Evolutionary conservation across 2,329 filamentous ascomycete genomes (phyloP).

Genomic region (Talaromyces sp.): DNA sequence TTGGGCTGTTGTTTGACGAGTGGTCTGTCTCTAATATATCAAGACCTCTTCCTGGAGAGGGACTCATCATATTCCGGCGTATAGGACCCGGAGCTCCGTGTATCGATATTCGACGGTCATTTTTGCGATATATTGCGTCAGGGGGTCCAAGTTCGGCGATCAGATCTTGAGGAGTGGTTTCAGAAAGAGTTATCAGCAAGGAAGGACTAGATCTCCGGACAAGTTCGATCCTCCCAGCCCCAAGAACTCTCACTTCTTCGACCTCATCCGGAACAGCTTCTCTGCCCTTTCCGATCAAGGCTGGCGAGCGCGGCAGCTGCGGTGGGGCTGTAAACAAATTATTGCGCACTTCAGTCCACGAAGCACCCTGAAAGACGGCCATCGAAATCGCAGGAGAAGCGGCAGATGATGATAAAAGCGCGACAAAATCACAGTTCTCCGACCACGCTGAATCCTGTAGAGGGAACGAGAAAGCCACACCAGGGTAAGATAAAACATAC

Average conservation of each 20-base stretch:
- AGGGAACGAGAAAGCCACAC: constrained; percentile 87
- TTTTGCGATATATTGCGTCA: constrained; percentile 88
- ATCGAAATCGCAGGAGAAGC: constrained; percentile 75
- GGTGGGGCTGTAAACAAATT: constrained; percentile 70
- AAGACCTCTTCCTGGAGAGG: constrained; percentile 29
- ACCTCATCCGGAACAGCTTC: constrained; percentile 85
- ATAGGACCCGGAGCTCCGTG: constrained; percentile 45
- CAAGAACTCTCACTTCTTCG: constrained; percentile 70
- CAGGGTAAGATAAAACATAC: constrained; percentile 91
- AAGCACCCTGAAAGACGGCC: constrained; percentile 84
- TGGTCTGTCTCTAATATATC: constrained; percentile 63
- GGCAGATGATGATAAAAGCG: constrained; percentile 71
- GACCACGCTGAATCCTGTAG: constrained; percentile 70
- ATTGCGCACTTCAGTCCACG: constrained; percentile 77
- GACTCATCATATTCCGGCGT: constrained; percentile 28
- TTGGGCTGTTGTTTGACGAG: constrained; percentile 65
- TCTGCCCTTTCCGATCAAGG: constrained; percentile 62
- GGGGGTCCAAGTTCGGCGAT: constrained; percentile 87
- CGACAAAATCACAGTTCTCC: constrained; percentile 70
- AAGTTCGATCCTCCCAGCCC: constrained; percentile 72
- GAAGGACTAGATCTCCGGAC: constrained; percentile 62
- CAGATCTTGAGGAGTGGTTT: constrained; percentile 87
- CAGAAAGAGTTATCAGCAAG: constrained; percentile 69
- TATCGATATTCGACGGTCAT: constrained; percentile 81
- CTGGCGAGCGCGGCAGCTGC: constrained; percentile 66